These are phyloP conservation scores for Coniochaeta pulveracea DNA, from an alignment of 2,329 filamentous ascomycete species.

Conservation along the genomic window DNA sequence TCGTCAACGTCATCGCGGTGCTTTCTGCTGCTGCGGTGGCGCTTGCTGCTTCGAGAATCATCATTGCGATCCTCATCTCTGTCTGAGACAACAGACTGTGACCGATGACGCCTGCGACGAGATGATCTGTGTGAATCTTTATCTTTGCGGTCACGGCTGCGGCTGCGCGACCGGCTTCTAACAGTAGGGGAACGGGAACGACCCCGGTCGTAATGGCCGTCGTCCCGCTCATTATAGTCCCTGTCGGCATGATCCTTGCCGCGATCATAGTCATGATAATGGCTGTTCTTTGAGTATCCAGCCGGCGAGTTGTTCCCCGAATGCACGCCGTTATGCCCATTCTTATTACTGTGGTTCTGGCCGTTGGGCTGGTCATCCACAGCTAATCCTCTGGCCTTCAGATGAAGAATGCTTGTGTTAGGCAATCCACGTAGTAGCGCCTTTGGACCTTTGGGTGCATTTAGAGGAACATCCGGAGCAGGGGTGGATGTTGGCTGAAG, in stretches of 20 bases:
- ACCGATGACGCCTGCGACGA: slow-evolving; percentile 45
- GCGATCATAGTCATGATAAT: slow-evolving; percentile 16
- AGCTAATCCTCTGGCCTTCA: slow-evolving; percentile 38
- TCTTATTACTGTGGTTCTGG: slow-evolving; percentile 37
- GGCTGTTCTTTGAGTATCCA: slow-evolving; percentile 21
- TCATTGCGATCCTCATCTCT: slow-evolving; percentile 34
- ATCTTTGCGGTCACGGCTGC: slow-evolving; percentile 26
- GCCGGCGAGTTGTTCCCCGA: slow-evolving; percentile 9
- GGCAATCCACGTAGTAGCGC: slow-evolving; percentile 85
- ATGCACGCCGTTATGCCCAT: slow-evolving; percentile 13
- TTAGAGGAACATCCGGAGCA: slow-evolving; percentile 40
- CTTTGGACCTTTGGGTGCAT: slow-evolving; percentile 83
- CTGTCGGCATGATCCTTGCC: slow-evolving; percentile 9
- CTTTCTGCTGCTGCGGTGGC: slow-evolving; percentile 28
- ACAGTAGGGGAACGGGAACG: slow-evolving; percentile 21
- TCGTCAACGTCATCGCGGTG: slow-evolving; percentile 31
- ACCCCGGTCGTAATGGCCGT: slow-evolving; percentile 15
- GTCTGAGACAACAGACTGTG: slow-evolving; percentile 29
- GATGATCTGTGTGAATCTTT: slow-evolving; percentile 30
- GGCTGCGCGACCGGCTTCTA: no score
- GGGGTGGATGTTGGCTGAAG: slow-evolving; percentile 5
- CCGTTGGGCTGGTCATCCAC: slow-evolving; percentile 24
- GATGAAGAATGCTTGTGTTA: slow-evolving; percentile 64
- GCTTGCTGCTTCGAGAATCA: slow-evolving; percentile 39
- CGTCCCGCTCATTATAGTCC: slow-evolving; percentile 10